phyloP scores from a whole-genome alignment of 345 rosid species.

The Barbarea vulgaris region DNA sequence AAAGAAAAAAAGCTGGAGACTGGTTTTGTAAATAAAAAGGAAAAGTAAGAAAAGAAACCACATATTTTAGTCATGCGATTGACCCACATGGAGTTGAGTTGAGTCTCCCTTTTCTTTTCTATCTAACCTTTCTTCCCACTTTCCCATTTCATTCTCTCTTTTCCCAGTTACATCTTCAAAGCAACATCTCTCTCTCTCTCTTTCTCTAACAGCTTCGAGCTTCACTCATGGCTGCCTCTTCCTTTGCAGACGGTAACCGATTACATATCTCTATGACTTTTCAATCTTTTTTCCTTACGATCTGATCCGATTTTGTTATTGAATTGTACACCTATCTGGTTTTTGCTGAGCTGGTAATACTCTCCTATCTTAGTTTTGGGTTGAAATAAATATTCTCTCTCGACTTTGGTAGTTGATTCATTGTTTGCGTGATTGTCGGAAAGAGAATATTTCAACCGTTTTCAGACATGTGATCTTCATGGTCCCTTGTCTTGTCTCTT shows the following conservation, averaged over 20 bases:
- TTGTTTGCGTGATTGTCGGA: conserved; percentile 25
- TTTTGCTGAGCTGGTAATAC: conserved; percentile 22
- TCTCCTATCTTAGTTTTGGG: background rate
- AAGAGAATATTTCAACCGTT: conserved; percentile 23
- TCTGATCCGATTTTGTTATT: conserved; percentile 26
- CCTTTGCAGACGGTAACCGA: conserved; percentile 32
- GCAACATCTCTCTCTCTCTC: conserved; percentile 5
- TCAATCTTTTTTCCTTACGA: background rate
- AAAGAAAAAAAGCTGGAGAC: background rate
- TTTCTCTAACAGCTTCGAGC: conserved; percentile 26
- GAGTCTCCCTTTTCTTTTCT: conserved; percentile 8
- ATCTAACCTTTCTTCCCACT: conserved; percentile 37
- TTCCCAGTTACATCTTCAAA: conserved; percentile 21
- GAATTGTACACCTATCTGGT: background rate
- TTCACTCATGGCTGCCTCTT: conserved; percentile 43
- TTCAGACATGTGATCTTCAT: conserved; percentile 29
- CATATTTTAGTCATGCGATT: conserved; percentile 26
- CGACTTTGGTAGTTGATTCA: conserved; percentile 27
- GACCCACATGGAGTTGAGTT: conserved; percentile 23
- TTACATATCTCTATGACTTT: background rate
- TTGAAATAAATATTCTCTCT: conserved; percentile 15
- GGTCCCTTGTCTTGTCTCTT: conserved; percentile 40
- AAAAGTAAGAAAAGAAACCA: background rate
- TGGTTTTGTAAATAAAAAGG: background rate
- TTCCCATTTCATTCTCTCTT: conserved; percentile 25